phyloP scores from a whole-genome alignment of 768 basidiomycete genomes.

The Boletus insuetus region DNA sequence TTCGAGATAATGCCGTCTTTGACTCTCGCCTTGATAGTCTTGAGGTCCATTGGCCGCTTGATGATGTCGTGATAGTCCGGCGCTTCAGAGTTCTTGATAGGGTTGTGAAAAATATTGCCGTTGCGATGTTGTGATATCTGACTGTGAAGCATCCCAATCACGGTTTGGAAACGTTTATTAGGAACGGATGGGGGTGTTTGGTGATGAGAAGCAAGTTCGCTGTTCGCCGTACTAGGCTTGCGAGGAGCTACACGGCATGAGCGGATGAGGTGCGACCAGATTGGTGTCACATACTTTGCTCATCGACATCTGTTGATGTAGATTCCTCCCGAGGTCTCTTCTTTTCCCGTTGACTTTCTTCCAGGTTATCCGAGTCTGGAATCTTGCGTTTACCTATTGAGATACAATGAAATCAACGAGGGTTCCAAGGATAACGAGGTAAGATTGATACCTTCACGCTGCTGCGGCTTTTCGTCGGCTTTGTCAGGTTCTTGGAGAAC shows the following conservation, averaged over 20 bases:
- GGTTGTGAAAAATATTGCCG: conserved; percentile 88
- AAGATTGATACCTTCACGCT: conserved; percentile 22
- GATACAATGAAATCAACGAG: not conserved
- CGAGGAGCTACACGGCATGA: conserved; percentile 20
- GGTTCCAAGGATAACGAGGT: too few species aligned
- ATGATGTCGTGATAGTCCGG: conserved; percentile 92
- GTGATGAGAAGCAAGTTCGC: conserved; percentile 15
- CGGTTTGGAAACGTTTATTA: conserved; percentile 74
- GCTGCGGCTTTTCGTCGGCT: conserved; percentile 1
- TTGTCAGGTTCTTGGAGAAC: conserved; percentile 10
- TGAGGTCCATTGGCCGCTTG: conserved; percentile 93
- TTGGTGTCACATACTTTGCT: conserved; percentile 38
- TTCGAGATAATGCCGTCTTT: conserved; percentile 80
- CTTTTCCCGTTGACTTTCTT: conserved; percentile 26
- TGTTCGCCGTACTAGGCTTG: conserved; percentile 13
- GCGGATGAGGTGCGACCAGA: not conserved
- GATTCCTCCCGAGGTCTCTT: conserved; percentile 29
- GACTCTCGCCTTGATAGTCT: conserved; percentile 83
- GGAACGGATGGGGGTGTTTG: conserved; percentile 31
- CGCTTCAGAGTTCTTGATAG: conserved; percentile 85
- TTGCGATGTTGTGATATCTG: conserved; percentile 83
- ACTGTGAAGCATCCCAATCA: conserved; percentile 77
- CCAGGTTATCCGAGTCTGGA: conserved; percentile 19
- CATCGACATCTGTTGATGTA: conserved; percentile 31
- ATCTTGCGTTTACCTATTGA: conserved; percentile 28